Evolutionary conservation across 192 early-diverging fungal genomes (phyloP).

Genomic region (Linnemannia schmuckeri): DNA sequence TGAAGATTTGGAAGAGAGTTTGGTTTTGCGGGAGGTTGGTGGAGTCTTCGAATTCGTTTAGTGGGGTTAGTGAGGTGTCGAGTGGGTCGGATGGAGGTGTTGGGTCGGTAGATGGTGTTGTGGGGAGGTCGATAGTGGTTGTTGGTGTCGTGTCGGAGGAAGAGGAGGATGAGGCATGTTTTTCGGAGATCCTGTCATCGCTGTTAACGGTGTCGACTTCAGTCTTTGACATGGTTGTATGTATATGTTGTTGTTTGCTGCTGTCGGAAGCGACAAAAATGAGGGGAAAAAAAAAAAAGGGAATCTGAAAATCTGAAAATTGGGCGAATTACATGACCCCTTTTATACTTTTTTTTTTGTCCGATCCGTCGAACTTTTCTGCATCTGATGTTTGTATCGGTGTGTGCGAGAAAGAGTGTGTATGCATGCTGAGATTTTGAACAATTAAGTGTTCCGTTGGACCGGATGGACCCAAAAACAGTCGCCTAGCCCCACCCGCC

Average conservation of each 20-base stretch:
- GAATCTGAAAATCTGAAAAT: neutral
- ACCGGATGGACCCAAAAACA: neutral
- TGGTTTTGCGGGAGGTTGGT: constrained; percentile 55
- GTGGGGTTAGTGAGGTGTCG: neutral
- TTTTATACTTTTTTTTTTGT: too few species aligned
- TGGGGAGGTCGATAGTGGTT: neutral
- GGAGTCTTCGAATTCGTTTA: constrained; percentile 54
- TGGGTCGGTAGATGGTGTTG: neutral
- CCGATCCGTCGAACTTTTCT: neutral
- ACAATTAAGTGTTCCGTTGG: neutral
- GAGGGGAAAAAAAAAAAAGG: too few species aligned
- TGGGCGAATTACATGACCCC: too few species aligned
- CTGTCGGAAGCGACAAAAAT: neutral
- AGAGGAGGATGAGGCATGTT: neutral
- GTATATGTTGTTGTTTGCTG: too few species aligned
- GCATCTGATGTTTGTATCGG: neutral
- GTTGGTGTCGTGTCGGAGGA: neutral
- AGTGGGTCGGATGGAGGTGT: neutral
- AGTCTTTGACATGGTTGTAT: neutral
- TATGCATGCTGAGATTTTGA: neutral
- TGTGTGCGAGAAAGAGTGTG: too few species aligned
- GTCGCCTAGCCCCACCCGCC: neutral
- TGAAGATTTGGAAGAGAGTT: constrained; percentile 53
- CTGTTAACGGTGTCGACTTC: neutral
- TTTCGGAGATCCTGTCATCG: neutral